phyloP scores from a whole-genome alignment of 139 green algal species.

The Mychonastes homosphaera region DNA sequence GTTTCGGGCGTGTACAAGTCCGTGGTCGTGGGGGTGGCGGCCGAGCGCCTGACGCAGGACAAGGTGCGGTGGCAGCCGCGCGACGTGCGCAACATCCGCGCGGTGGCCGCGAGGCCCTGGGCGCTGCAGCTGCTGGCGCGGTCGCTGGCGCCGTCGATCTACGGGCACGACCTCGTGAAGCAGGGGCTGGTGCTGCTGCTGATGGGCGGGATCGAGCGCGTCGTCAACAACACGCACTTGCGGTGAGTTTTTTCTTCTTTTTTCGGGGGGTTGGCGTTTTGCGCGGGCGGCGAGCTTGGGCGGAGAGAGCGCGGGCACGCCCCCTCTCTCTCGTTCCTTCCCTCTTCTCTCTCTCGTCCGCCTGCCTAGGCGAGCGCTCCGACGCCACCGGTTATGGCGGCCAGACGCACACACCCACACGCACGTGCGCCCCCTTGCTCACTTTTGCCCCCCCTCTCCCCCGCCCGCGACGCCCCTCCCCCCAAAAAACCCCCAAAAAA shows the following conservation, averaged over 20 bases:
- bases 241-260: constrained; percentile 5
- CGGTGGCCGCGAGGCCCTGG: constrained; percentile 22
- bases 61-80: constrained; percentile 10
- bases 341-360: too few species aligned
- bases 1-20: constrained; percentile 47
- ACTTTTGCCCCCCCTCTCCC: too few species aligned
- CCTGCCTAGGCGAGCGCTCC: too few species aligned
- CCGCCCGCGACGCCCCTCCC: too few species aligned
- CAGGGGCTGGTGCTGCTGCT: constrained; percentile 55
- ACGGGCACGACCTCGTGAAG: constrained; percentile 88
- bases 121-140: constrained; percentile 70
- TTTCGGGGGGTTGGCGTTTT: background rate
- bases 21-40: constrained; percentile 25
- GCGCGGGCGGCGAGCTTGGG: too few species aligned
- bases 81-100: constrained; percentile 38
- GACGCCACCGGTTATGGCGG: too few species aligned
- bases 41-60: constrained; percentile 21
- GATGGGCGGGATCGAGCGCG: constrained; percentile 46
- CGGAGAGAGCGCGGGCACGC: too few species aligned
- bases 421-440: too few species aligned
- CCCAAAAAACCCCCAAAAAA: too few species aligned
- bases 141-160: constrained; percentile 93
- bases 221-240: constrained; percentile 21
- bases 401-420: constrained; percentile 74
- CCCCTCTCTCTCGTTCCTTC: too few species aligned